Evolutionary conservation across 2,329 filamentous ascomycete species (phyloP), one percentile per base, ranked within the genome.

Genomic region (Trichophyton simii): DNA sequence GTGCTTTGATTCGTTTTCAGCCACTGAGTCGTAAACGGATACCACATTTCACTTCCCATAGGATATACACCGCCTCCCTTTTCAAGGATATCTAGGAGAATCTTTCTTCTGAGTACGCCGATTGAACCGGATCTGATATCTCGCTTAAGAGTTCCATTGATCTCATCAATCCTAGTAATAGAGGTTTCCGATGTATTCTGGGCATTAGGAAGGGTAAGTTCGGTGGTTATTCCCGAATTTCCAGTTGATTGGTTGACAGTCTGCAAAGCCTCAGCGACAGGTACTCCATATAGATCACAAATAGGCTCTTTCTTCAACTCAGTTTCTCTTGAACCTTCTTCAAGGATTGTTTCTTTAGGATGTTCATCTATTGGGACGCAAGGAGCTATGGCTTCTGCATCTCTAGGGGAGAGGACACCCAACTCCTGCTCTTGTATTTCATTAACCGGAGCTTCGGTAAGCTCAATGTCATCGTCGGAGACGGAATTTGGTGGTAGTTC

Each of bases 51-150:
- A 52, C 73, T 74, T 25, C 80, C 77, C 42, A 79, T 76, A 2
- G 83, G 81, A 60, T 80, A 84, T 2, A 80, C 78, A 6, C 83
- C 83, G 54, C 76, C 76, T 60, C 79, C 80, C 57, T 77, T 75
- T 52, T 80, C 72, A 11, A 85, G 67, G 44, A 85, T 78, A 28
- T 82, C 76, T 67, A 82, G 70, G 2, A 85, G 72, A 34, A 84
- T 79, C 18, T 77, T 77, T 59, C 73, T 76, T 34, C 80, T 76
- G 44, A 78, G 69, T 54, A 76, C 67, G 22, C 71, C 72, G 44
- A 80, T 69, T 1, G 75, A 77, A 9, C 80, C 80, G 31, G 73
- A 74, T 60, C 63, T 62, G 9, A 34, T 44, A 34, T 64, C 60
- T 48, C 31, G 22, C 34, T 61, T 62, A 20, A 31, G 15, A 8